Evolutionary conservation across 306 rosid genomes (phyloP), one percentile per base, ranked within the genome.

Genomic region (Carpinus viminea): DNA sequence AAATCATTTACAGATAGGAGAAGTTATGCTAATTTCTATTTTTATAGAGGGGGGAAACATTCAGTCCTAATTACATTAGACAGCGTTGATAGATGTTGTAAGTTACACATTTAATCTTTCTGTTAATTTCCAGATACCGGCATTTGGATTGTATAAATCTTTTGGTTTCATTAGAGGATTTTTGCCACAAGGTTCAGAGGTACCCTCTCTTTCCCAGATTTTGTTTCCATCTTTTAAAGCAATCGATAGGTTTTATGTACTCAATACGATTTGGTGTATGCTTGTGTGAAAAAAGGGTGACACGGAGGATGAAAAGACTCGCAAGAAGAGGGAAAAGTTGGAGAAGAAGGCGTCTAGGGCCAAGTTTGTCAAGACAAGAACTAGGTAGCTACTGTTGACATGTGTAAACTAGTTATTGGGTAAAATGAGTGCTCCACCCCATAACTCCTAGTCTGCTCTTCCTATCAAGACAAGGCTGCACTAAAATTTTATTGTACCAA

Each of bases 301-400:
- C 10, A 18, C 73, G 12, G 99, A 95, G 87, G 99, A 95, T 78
- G 98, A 95, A 56, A 95, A 91, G 84, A 81, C 93, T 50, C 96
- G 97, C 66, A 95, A 89, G 88, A 95, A 95, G 87, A 87, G 98
- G 79, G 98, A 95, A 82, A 95, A 95, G 88, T 81, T 91, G 96
- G 98, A 95, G 88, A 95, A 82, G 90, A 93, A 87, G 86, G 98
- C 97, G 34, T 90, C 98, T 12, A 87, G 96, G 80, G 78, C 79
- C 51, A 93, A 95, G 87, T 84, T 90, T 76, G 86, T 82, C 79
- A 95, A 86, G 89, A 78, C 97, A 69, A 86, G 95, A 89, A 86
- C 83, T 46, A 87, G 96, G 83, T 95, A 85, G 83, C 34, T 75
- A n/a, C 78, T n/a, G 62, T 38, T 62, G 71, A 65, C 6, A 0